Conservation (phyloP, 192 early-diverging fungal genomes). For the Podila epigama region DNA sequence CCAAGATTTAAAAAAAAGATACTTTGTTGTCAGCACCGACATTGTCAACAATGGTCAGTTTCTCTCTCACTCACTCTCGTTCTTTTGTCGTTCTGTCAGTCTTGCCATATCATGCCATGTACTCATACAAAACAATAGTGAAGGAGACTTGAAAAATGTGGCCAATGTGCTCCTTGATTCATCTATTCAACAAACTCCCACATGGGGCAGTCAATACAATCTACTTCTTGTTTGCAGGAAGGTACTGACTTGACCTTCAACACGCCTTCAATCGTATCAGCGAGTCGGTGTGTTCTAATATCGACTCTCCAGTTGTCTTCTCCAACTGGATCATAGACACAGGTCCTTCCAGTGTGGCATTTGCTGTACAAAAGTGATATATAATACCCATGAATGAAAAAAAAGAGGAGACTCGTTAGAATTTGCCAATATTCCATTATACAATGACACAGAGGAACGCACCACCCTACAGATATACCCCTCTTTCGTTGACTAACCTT, state of each 20-base stretch:
- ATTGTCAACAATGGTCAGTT: no score
- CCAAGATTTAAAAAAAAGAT: no score
- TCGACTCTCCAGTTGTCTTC: conserved; percentile 71
- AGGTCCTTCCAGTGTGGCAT: conserved; percentile 82
- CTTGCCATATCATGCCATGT: no score
- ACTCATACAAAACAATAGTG: no score
- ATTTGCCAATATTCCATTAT: no score
- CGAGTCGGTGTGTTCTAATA: conserved; percentile 82
- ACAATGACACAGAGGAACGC: no score
- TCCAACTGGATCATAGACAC: conserved; percentile 72
- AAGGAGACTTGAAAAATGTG: no score
- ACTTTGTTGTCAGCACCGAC: no score
- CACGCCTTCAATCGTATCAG: conserved; percentile 75
- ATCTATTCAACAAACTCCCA: conserved; percentile 71
- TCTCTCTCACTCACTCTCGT: no score
- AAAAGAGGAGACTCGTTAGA: background rate
- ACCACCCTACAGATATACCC: no score
- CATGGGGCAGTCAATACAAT: conserved; percentile 78
- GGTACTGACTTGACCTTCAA: conserved; percentile 47
- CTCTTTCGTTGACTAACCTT: no score
- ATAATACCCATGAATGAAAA: conserved; percentile 21
- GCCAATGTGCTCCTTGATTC: background rate
- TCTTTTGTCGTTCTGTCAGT: no score
- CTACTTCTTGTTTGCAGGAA: conserved; percentile 37
- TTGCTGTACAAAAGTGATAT: conserved; percentile 80